A percentile compares a stretch with the other conserved stretches of the same genome.
phyloP scores from a whole-genome alignment of 2,329 filamentous ascomycete species.

The Cadophora sp. region DNA sequence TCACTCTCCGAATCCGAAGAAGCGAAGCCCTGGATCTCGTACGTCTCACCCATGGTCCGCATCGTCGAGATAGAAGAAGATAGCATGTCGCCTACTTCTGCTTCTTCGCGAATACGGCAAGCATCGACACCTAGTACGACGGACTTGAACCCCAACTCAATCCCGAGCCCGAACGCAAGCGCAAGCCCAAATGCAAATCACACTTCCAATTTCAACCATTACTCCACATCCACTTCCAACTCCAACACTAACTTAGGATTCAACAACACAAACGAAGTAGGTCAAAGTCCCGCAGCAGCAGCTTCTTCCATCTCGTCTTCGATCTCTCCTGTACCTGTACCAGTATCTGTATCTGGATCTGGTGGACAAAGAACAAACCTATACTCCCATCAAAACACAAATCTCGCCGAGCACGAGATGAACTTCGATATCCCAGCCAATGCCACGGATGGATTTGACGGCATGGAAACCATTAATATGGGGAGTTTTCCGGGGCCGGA shows the following conservation, averaged over 20 bases:
- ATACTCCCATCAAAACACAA: too few relatives aligned
- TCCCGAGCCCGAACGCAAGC: too few relatives aligned
- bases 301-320: too few relatives aligned
- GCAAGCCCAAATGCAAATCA: too few relatives aligned
- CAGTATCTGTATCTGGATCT: too few relatives aligned
- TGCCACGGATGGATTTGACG: not conserved
- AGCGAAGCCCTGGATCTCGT: slow-evolving; percentile 4
- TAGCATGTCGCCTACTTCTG: not conserved
- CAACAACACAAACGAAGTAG: too few relatives aligned
- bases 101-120: not conserved
- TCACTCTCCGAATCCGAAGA: slow-evolving; percentile 1
- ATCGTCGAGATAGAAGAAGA: slow-evolving; percentile 10
- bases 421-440: not conserved
- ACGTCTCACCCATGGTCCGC: not conserved
- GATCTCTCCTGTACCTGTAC: too few relatives aligned
- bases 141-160: not conserved
- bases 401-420: not conserved
- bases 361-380: too few relatives aligned
- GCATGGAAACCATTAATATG: slow-evolving; percentile 6
- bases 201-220: too few relatives aligned
- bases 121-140: not conserved
- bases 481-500: not conserved
- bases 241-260: too few relatives aligned
- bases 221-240: too few relatives aligned
- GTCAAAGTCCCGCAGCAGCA: too few relatives aligned